Conservation (phyloP, 306 rosid species). For the Astragalus membranaceus region DNA sequence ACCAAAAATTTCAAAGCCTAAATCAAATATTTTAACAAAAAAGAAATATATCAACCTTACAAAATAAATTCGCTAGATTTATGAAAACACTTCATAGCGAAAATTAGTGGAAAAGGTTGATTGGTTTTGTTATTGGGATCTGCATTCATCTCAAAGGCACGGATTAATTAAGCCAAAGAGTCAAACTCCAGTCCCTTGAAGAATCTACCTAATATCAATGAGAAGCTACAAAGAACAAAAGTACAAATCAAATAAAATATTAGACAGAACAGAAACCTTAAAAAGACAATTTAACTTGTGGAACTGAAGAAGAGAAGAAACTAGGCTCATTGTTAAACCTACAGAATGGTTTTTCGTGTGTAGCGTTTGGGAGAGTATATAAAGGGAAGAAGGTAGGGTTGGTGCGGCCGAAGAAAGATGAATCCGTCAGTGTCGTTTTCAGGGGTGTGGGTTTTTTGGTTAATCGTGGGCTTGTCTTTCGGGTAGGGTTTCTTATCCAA, state of each 20-base stretch:
- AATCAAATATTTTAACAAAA: not conserved
- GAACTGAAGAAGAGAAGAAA: not conserved
- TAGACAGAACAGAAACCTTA: not conserved
- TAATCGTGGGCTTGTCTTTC: not conserved
- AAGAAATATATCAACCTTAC: slow-evolving; percentile 39
- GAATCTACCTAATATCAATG: not conserved
- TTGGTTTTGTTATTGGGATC: slow-evolving; percentile 43
- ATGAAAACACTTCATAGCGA: not conserved
- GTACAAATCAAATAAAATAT: not conserved
- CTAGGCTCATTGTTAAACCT: not conserved
- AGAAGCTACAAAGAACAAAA: not conserved
- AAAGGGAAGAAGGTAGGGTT: not conserved
- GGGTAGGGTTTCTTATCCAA: not conserved
- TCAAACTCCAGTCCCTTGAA: slow-evolving; percentile 75
- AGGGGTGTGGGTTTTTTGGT: no score
- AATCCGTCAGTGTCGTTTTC: not conserved
- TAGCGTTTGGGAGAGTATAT: not conserved
- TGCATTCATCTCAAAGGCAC: slow-evolving; percentile 91
- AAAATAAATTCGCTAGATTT: slow-evolving; percentile 20
- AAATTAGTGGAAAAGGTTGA: slow-evolving; percentile 28
- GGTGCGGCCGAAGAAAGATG: not conserved
- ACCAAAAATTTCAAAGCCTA: not conserved
- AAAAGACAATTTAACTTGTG: no score
- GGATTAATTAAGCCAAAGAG: slow-evolving; percentile 51
- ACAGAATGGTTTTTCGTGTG: no score